These are phyloP conservation scores for Sphagnum fallax DNA, from an alignment of 228 moss, liverwort and hornwort genomes.

Conservation along the genomic window DNA sequence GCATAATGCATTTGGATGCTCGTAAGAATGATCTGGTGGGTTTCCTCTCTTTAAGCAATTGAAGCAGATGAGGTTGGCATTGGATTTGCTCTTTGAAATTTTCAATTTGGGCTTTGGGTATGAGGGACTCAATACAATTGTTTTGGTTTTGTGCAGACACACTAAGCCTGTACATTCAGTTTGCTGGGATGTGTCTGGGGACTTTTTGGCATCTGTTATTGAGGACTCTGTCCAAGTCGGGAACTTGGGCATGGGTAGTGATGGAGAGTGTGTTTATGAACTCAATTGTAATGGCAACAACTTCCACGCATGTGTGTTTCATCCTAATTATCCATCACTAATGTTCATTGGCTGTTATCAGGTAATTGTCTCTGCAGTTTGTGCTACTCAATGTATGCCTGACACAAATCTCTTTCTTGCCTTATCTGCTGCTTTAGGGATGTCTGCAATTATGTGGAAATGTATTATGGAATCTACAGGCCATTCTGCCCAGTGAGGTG, in stretches of 20 bases:
- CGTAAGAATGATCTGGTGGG: no score
- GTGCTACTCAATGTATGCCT: no score
- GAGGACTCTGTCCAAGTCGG: constrained; percentile 97
- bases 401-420: no score
- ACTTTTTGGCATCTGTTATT: constrained; percentile 94
- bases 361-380: constrained; percentile 15
- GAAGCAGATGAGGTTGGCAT: constrained; percentile 27
- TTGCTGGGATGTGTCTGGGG: constrained; percentile 97
- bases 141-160: constrained; percentile 47
- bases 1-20: no score
- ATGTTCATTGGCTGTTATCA: constrained; percentile 98
- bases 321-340: constrained; percentile 92
- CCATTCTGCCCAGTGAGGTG: no score
- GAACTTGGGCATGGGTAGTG: constrained; percentile 78
- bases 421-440: no score
- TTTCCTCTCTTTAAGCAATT: constrained; percentile 26
- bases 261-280: constrained; percentile 96
- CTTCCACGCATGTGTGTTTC: constrained; percentile 98
- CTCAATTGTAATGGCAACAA: constrained; percentile 98
- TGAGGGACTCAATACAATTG: no score
- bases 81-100: no score
- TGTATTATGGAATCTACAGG: no score
- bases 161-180: constrained; percentile 97
- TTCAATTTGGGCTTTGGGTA: no score
- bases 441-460: no score